Evolutionary conservation across 1,284 basidiomycete species (phyloP), one percentile per base, ranked within the genome.

Genomic region (Inonotus obliquus): DNA sequence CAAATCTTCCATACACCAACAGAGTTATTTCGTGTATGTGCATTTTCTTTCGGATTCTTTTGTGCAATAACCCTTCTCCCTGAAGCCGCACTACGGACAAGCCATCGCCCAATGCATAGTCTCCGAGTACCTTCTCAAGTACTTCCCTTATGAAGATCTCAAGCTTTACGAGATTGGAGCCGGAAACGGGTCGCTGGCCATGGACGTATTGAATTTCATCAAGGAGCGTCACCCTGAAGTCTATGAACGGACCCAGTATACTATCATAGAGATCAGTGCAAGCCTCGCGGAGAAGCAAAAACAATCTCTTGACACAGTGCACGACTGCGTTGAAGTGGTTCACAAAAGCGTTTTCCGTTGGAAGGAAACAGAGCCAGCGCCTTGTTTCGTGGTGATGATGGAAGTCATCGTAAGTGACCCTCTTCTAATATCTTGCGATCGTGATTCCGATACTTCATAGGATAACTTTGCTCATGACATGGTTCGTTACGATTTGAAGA

Each of bases 1-100:
- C 97, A 99, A 74, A 81, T 99, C 59, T 99, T 97, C 97, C 97
- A 99, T 76, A 99, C 97, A 0, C 97, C 97, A 0, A 98, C 95
- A 1, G 96, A 99, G 73, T 77, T 99, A 44, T 98, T 99, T 81
- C 94, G 96, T 83, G 96, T 95, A 69, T 64, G 83, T 73, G 10
- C 9, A n/a, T 25, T 39, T 17, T 58, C n/a, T 38, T 52, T 59
- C 54, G 62, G 49, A 39, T 61, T 61, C n/a, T 44, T 45, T 59
- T 25, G 63, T 47, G 44, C n/a, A n/a, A 37, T 67, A 51, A 65
- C 19, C 67, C 44, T 45, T 57, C 63, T 69, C 39, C 59, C 57
- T 17, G 29, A 69, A 96, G 93, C 97, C 97, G 10, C 92, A 90
- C 82, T 99, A 96, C 70, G 96, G 94, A 37, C 87, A 89, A 68